Base-by-base conservation (phyloP, 345 rosid genomes). In the Garcia nutans region DNA sequence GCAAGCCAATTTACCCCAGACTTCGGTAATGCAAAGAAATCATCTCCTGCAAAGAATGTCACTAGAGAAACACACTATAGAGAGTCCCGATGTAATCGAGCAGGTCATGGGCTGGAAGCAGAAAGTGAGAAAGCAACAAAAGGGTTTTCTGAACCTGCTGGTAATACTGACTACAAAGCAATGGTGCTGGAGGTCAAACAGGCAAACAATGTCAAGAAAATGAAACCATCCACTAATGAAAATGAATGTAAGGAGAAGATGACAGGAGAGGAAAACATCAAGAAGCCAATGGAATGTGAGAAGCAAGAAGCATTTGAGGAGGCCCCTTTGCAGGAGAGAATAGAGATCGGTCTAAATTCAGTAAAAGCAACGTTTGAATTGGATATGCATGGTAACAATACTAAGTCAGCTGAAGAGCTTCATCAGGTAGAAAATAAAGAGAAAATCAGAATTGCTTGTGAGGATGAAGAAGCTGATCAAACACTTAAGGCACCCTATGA, bases 141-240 rank as follows among this genome's bases (percentile, higher is more conserved):
- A 76, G 68, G 26, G 65, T 65, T 45, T 44, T 61, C 28, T 31
- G 76, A 71, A 72, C 65, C 76, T 78, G 70, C 56, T 54, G 63
- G 23, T 72, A 5, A 57, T 12, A 68, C 19, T 8, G 71, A 49
- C 24, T 17, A 55, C 55, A 67, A 42, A 31, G 45, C 63, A 55
- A 73, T 19, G 16, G 10, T 45, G 42, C 70, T 72, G 68, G 75
- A 83, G 78, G 60, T 11, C 16, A 79, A 70, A 78, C 78, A 80
- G 72, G 86, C 62, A 73, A 87, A 79, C 71, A 75, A 74, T 37
- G 85, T 68, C 69, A 70, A 78, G 44, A 79, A 88, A 78, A 76
- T 70, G 82, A 76, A n/a, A 22, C 69, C 72, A 45, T 76, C 73
- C 60, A 44, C 44, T 26, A 62, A 78, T 74, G 84, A 76, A 31